Conservation (phyloP, 768 basidiomycete genomes). For the Cystofilobasidium ferigula region DNA sequence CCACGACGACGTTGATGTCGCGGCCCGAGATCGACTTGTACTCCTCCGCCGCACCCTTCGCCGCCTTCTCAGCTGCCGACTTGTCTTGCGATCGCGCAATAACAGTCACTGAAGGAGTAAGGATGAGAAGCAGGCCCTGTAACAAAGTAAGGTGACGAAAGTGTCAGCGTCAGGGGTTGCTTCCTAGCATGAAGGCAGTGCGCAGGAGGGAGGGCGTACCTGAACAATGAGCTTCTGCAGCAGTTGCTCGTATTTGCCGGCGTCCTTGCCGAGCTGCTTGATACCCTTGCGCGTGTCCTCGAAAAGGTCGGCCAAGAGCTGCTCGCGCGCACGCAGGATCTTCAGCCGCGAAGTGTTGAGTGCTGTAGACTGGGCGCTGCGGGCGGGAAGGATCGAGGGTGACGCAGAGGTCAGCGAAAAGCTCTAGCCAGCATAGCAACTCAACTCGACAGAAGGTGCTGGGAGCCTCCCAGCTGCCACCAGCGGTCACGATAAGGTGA, state of each 20-base stretch:
- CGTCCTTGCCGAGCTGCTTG: constrained; percentile 52
- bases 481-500: not conserved
- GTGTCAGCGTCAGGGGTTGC: not conserved
- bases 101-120: constrained; percentile 62
- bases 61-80: constrained; percentile 52
- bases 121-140: constrained; percentile 62
- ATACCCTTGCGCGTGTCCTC: constrained; percentile 55
- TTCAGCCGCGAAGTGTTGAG: constrained; percentile 91
- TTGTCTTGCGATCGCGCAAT: constrained; percentile 59
- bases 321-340: constrained; percentile 80
- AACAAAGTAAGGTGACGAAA: not conserved
- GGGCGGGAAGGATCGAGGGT: not conserved
- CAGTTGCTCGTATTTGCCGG: constrained; percentile 65
- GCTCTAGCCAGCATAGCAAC: too few relatives aligned
- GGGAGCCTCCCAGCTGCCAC: too few relatives aligned
- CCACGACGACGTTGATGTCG: constrained; percentile 50
- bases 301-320: constrained; percentile 83
- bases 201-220: constrained; percentile 34
- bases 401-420: not conserved
- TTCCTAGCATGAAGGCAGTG: not conserved
- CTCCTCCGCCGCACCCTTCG: constrained; percentile 50
- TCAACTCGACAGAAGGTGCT: too few relatives aligned
- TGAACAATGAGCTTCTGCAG: constrained; percentile 76
- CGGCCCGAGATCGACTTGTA: constrained; percentile 73
- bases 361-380: constrained; percentile 82